Base-by-base conservation (phyloP, 805 yeast species). In the Metschnikowia baotianmanensis region DNA sequence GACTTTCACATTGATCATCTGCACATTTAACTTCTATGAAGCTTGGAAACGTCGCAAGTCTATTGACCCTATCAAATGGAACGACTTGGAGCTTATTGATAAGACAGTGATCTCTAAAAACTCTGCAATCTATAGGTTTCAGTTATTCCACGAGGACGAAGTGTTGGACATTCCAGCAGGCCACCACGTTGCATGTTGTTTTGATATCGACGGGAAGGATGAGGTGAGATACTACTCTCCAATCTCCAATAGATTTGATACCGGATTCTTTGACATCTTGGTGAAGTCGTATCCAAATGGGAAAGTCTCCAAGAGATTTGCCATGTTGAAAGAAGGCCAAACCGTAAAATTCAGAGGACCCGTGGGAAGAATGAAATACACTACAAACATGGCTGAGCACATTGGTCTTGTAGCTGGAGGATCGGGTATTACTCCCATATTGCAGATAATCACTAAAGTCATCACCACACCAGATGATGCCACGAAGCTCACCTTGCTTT, bases 381-480 rank as follows among this genome's bases (percentile, higher is more conserved):
- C 55, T 29, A 51, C 72, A 19, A 83, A 83, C 56, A 74, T 78
- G 67, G 82, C 80, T 29, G 74, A 74, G 46, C 77, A 80, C 45
- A 70, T 86, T 42, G 80, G 81, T 15, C 72, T 86, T 66, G 71
- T 86, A 51, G 91, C 90, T 6, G 95, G 93, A 51, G 95, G 95
- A 15, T 79, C 91, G 0, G 95, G 97, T 38, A 83, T 90, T 48
- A 87, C 96, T 7, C 96, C 97, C 27, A 81, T 87, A 65, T 73
- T 85, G 56, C 95, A 89, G 64, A 83, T 90, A 12, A 69, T 86
- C 38, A 80, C 85, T 45, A 76, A 76, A 44, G 72, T 84, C 36
- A 77, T 83, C 46, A 83, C 89, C 13, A 78, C 82, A 20, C 81
- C 87, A 3, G 80, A 73, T 42, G 90, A 84, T 59, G 26, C 58